Conservation (phyloP, 2,329 filamentous ascomycete species). For the Colletotrichum sp. region DNA sequence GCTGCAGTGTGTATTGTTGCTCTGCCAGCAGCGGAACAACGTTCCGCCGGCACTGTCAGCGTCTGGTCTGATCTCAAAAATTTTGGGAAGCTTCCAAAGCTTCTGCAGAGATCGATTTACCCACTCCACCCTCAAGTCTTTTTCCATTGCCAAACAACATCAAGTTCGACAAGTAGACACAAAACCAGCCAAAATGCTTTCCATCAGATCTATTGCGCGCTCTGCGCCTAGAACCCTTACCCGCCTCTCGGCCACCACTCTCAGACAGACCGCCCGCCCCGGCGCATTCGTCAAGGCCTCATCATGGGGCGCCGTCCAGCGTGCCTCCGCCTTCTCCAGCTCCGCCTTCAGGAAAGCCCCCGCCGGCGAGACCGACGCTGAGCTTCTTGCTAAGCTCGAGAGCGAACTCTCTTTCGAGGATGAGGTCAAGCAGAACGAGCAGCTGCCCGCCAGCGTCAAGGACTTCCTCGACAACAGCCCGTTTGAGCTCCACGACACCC, state of each 20-base stretch:
- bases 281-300: conserved; percentile 52
- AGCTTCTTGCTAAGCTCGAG: conserved; percentile 85
- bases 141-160: neutral
- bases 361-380: conserved; percentile 66
- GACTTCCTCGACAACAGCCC: conserved; percentile 87
- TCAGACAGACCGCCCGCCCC: conserved; percentile 56
- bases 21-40: neutral
- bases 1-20: neutral
- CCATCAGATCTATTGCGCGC: conserved; percentile 68
- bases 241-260: conserved; percentile 57
- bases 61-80: conserved; percentile 9
- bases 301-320: conserved; percentile 36
- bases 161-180: neutral
- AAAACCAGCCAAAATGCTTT: conserved; percentile 63
- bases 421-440: conserved; percentile 75
- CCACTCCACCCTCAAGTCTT: neutral
- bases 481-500: conserved; percentile 81
- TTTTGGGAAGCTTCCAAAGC: conserved; percentile 15
- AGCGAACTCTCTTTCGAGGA: conserved; percentile 85
- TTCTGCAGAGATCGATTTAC: neutral
- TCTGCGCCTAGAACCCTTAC: conserved; percentile 68
- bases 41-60: neutral
- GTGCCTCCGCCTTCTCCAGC: conserved; percentile 54
- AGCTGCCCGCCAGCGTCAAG: conserved; percentile 77
- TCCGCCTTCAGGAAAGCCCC: conserved; percentile 43